phyloP scores from a whole-genome alignment of 1,139 yeast species.

The Lodderomyces oxycetoniae region DNA sequence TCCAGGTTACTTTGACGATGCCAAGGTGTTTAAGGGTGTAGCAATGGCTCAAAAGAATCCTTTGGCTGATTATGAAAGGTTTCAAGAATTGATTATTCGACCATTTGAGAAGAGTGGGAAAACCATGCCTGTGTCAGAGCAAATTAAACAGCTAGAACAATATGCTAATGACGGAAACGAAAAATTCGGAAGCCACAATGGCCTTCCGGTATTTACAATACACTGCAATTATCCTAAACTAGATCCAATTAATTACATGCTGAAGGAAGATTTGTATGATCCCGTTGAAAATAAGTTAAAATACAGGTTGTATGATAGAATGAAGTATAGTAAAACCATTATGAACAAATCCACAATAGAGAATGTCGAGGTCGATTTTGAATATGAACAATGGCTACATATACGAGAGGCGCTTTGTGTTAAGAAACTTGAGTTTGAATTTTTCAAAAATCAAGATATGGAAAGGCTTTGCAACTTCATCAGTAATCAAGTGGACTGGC shows the following conservation, averaged over 20 bases:
- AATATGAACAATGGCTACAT: conserved; percentile 31
- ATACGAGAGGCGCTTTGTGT: conserved; percentile 29
- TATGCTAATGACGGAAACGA: conserved; percentile 11
- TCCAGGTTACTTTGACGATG: conserved; percentile 26
- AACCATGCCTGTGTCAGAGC: conserved; percentile 14
- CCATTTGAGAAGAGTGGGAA: conserved; percentile 7
- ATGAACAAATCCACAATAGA: conserved; percentile 9
- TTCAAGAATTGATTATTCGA: conserved; percentile 10
- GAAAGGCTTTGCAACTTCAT: conserved; percentile 25
- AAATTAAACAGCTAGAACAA: conserved; percentile 14
- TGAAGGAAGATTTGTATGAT: conserved; percentile 27
- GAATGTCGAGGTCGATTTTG: conserved; percentile 24
- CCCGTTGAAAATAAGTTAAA: conserved; percentile 21
- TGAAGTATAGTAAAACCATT: conserved; percentile 19
- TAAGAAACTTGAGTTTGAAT: conserved; percentile 22
- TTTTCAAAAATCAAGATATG: conserved; percentile 22
- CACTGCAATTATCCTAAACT: conserved; percentile 40
- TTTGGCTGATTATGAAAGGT: conserved; percentile 23
- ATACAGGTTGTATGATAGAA: conserved; percentile 29
- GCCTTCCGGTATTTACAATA: conserved; percentile 26
- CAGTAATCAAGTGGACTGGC: conserved; percentile 28
- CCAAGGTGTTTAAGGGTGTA: conserved; percentile 29
- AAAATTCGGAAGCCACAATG: conserved; percentile 15
- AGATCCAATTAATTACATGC: conserved; percentile 25
- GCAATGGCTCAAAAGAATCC: conserved; percentile 42